Base-by-base conservation (phyloP, 352 stramenopile genomes). In the Elongisporangium undulatum region DNA sequence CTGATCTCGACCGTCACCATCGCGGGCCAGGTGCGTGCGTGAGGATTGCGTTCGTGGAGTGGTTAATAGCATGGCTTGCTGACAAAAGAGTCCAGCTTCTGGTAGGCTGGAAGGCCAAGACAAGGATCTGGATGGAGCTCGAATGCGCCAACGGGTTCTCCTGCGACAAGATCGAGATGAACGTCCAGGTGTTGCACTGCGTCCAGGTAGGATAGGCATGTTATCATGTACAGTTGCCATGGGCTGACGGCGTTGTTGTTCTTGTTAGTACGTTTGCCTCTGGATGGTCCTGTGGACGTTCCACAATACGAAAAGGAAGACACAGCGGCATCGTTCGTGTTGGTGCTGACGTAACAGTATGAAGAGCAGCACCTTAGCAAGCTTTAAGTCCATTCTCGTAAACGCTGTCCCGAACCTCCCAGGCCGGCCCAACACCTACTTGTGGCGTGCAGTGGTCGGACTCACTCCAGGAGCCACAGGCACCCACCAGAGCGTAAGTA, bases 1-100 rank as follows among this genome's bases (percentile, higher is more conserved):
- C 13, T 13, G 29, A 15, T 41, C 29, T 41, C 29, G 8, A 13
- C 8, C 29, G 29, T 41, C 29, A 41, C 29, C 5, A 41, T 41
- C 8, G 29, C 29, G 9, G 29, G 29, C 29, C 29, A 41, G 29
- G 29, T 41, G 29, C 29, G 29, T 41, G 29, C 5, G 4, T 34
- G 26, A 34, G 8, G 26, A 34, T 34, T 34, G 26, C 26, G 26
- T 34, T 4, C 26, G 4, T 34, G 4, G 26, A 34, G n/a, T n/a
- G n/a, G n/a, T n/a, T n/a, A n/a, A n/a, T n/a, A n/a, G n/a, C n/a
- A n/a, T n/a, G n/a, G n/a, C n/a, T n/a, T n/a, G n/a, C n/a, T n/a
- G n/a, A n/a, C n/a, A n/a, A n/a, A n/a, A n/a, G n/a, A n/a, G 29
- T 41, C 5, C 58, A 76, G 26, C 56, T 76, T 22, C 66, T 64